phyloP scores from a whole-genome alignment of 345 rosid species.

The Linum usitatissimum region DNA sequence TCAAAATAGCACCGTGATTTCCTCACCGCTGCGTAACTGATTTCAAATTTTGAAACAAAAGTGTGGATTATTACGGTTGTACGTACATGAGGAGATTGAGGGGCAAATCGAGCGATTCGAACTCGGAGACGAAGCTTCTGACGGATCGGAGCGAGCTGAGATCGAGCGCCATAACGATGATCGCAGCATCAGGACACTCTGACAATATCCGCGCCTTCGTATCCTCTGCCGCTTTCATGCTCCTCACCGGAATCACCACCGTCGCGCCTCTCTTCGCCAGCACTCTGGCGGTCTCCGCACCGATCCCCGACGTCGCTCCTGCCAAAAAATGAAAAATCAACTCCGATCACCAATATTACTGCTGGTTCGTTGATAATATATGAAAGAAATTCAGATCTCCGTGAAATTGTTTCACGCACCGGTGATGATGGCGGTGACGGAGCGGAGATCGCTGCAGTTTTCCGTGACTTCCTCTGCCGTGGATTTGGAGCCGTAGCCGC shows the following conservation, averaged over 20 bases:
- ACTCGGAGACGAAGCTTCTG: constrained; percentile 51
- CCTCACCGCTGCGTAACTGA: constrained; percentile 1
- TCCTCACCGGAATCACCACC: constrained; percentile 78
- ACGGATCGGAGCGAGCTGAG: constrained; percentile 82
- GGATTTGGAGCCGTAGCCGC: constrained; percentile 85
- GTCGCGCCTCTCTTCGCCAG: constrained; percentile 68
- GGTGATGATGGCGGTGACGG: constrained; percentile 73
- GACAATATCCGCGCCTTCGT: constrained; percentile 55
- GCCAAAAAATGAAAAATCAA: not conserved
- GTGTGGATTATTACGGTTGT: not conserved
- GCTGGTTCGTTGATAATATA: not conserved
- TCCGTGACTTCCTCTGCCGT: constrained; percentile 73
- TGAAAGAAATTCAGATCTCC: not conserved
- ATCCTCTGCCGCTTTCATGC: constrained; percentile 74
- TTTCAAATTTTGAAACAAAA: not conserved
- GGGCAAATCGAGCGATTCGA: constrained; percentile 56
- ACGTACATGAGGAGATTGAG: constrained; percentile 84
- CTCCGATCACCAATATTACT: not conserved
- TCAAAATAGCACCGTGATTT: constrained; percentile 1
- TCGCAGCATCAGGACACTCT: constrained; percentile 58
- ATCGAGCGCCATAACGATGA: constrained; percentile 73
- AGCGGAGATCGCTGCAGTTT: constrained; percentile 42
- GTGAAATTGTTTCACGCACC: constrained; percentile 26
- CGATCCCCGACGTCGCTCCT: constrained; percentile 98
- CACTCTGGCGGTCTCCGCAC: constrained; percentile 89